phyloP scores from a whole-genome alignment of 768 basidiomycete species.

The Rhodocollybia butyracea region DNA sequence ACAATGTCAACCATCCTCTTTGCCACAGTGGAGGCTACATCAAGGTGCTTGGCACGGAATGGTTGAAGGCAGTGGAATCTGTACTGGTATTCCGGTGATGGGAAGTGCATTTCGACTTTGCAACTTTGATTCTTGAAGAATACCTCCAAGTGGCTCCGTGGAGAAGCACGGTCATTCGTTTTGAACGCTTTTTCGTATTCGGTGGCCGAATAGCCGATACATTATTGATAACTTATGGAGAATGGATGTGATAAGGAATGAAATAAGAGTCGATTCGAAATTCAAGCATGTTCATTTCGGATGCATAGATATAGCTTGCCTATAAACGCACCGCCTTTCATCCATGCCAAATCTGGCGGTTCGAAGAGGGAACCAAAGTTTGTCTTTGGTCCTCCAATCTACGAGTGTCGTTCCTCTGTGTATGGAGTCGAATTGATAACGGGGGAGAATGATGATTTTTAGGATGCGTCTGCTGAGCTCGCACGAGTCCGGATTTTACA shows the following conservation, averaged over 20 bases:
- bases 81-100: neutral
- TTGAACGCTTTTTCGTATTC: neutral
- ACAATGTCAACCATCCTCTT: too few relatives aligned
- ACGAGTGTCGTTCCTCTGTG: too few relatives aligned
- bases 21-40: neutral
- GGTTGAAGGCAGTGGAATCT: neutral
- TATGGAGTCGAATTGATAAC: neutral
- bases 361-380: neutral
- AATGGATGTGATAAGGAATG: neutral
- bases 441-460: neutral
- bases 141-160: neutral
- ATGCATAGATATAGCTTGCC: neutral
- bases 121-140: neutral
- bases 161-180: neutral
- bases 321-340: neutral
- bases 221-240: neutral
- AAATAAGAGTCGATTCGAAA: neutral
- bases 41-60: neutral
- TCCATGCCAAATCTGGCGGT: neutral
- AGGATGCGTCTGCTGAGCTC: too few relatives aligned
- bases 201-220: neutral
- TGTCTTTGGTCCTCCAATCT: neutral
- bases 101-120: neutral
- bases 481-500: too few relatives aligned
- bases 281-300: too few relatives aligned